These are phyloP conservation scores for Diophrys appendiculata DNA, from an alignment of 73 alveolate species.

Conservation along the genomic window DNA sequence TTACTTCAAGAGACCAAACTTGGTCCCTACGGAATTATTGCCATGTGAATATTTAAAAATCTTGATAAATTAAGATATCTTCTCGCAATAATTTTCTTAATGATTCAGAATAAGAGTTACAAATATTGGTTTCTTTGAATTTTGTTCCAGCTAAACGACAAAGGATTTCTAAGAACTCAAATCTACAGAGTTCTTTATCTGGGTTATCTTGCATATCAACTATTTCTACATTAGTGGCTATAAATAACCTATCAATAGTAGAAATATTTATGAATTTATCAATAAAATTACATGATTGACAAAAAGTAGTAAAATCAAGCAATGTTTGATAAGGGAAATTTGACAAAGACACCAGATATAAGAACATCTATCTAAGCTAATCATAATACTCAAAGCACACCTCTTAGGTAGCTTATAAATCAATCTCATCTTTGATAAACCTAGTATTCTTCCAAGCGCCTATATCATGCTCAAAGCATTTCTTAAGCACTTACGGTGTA, in stretches of 20 bases:
- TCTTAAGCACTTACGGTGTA: slow-evolving; percentile 21
- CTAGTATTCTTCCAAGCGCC: slow-evolving; percentile 9
- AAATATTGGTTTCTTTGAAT: background rate
- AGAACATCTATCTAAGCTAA: background rate
- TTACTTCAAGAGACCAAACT: slow-evolving; percentile 53
- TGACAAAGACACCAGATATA: background rate
- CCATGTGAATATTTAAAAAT: slow-evolving; percentile 30
- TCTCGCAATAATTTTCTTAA: background rate
- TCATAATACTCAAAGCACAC: background rate
- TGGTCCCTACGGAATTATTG: slow-evolving; percentile 46
- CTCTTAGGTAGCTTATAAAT: background rate
- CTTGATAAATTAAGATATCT: slow-evolving; percentile 11
- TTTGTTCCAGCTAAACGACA: slow-evolving; percentile 11
- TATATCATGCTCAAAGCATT: slow-evolving; percentile 13
- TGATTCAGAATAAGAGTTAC: slow-evolving; percentile 6
- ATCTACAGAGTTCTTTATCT: slow-evolving; percentile 55
- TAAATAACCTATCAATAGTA: slow-evolving; percentile 56
- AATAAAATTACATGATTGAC: background rate
- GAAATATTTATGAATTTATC: slow-evolving; percentile 2
- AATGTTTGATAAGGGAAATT: background rate
- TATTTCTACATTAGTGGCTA: slow-evolving; percentile 53
- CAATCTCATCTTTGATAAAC: background rate
- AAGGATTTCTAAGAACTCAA: slow-evolving; percentile 51
- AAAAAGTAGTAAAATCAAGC: background rate
- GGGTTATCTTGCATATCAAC: slow-evolving; percentile 51